Evolutionary conservation across 257 asterid species (phyloP), one percentile per base, ranked within the genome.

Genomic region (Ehretia macrophylla): DNA sequence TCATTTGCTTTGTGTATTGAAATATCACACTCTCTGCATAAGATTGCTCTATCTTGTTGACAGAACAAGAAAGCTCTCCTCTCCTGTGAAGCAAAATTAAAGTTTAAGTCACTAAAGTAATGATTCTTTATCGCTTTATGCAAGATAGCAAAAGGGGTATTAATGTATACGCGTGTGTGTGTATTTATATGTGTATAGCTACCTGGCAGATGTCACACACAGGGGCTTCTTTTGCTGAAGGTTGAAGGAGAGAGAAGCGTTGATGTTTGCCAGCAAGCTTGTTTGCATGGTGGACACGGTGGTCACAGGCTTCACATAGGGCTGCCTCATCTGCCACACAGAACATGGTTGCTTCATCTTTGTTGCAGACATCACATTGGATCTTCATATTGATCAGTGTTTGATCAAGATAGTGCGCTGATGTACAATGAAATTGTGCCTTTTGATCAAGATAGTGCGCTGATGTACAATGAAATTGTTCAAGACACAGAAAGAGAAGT

Each of bases 271-370:
- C 81, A 61, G 98, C 98, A 47, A 91, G 95, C 60, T 85, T 91
- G 69, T 91, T 88, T 64, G 96, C 98, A 64, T 85, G 90, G 85
- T 91, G 98, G 76, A 91, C 95, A 22, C 86, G 81, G 83, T 77
- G 90, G 90, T 91, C 96, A 71, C 98, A 91, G 69, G 88, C 71
- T 66, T 78, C 55, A 84, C 98, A 91, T 22, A 91, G 82, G 55
- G 93, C 76, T 53, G 98, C 96, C 60, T 91, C 96, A 66, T 91
- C 98, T 51, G 98, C 96, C 19, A 63, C 63, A 71, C 98, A 91
- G 72, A 70, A 85, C 0, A 83, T 68, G 0, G 87, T 57, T 8
- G 95, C 95, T 67, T 80, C 90, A 8, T 75, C 83, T 53, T 81
- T 81, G 38, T 71, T 79, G 58, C 98, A 92, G 0, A 88, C 97